Base-by-base conservation (phyloP, 179 eudicot genomes). In the Spergularia azorica region DNA sequence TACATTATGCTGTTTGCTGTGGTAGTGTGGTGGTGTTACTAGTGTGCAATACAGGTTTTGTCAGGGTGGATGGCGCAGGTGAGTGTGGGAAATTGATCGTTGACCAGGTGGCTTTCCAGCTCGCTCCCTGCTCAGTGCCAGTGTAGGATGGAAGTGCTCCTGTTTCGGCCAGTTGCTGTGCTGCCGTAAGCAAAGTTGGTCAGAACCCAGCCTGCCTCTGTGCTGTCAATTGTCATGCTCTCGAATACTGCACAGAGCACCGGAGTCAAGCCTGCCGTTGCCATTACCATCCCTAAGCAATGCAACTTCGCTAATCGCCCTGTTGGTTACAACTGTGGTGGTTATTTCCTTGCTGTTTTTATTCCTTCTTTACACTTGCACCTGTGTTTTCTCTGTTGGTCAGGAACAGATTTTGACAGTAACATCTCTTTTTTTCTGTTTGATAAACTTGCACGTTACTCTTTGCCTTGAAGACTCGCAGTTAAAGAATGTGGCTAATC, bases 181-280 rank as follows among this genome's bases (percentile, higher is more conserved):
- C 79, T 11, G 85, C 75, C 68, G 84, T 89, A 50, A 83, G 89
- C 77, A 54, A 86, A 66, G 55, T 90, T 20, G 95, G 88, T 10
- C 83, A 80, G 76, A 89, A 83, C 76, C 95, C 92, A 2, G 59
- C 70, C 43, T 89, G 92, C 76, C 90, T 90, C 6, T 90, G 95
- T 60, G 92, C 92, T n/a, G n/a, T n/a, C n/a, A n/a, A n/a, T n/a
- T 11, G 90, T 89, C 17, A 87, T 90, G 92, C 89, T 90, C 14
- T 90, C 95, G 0, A 65, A 83, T 46, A 90, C 92, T 8, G 92
- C 90, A n/a, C 85, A 76, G 73, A 80, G 63, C 26, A 77, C 89
- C 10, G 92, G 95, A 0, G 81, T 77, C n/a, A 86, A 90, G 70
- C 92, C 95, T 8, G 86, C 85, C 61, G 20, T 82, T 16, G 88